Evolutionary conservation across 2,329 filamentous ascomycete species (phyloP).

Genomic region (Apiospora aurea): DNA sequence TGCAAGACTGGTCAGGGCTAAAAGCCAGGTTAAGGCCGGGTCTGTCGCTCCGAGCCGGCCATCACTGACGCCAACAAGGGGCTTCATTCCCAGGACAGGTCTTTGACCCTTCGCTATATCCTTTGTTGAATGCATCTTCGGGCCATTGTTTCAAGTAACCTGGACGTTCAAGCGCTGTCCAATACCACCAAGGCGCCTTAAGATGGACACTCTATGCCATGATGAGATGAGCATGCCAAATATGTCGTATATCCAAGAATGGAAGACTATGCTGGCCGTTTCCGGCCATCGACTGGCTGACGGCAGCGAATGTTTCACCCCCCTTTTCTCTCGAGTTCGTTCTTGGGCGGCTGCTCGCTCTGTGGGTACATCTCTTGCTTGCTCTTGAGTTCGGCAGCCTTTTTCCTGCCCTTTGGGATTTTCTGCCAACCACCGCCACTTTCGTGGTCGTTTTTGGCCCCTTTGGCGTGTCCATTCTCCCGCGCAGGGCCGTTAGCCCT

Average conservation of each 20-base stretch:
- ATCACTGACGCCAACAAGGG: not conserved
- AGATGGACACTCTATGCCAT: slow-evolving; percentile 5
- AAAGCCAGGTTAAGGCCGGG: no score
- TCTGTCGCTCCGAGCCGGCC: not conserved
- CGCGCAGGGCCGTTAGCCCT: slow-evolving; percentile 50
- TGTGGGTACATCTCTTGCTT: slow-evolving; percentile 49
- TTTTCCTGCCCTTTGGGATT: slow-evolving; percentile 60
- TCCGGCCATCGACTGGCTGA: not conserved
- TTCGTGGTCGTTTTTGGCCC: slow-evolving; percentile 61
- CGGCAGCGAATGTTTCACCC: slow-evolving; percentile 47
- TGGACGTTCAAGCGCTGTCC: slow-evolving; percentile 11
- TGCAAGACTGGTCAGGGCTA: not conserved
- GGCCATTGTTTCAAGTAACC: slow-evolving; percentile 1
- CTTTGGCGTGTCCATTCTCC: slow-evolving; percentile 61
- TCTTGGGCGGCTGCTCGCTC: slow-evolving; percentile 63
- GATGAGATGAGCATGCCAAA: slow-evolving; percentile 18
- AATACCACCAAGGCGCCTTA: slow-evolving; percentile 12
- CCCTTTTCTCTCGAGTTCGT: slow-evolving; percentile 68
- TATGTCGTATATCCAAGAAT: slow-evolving; percentile 17
- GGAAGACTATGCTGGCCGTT: not conserved
- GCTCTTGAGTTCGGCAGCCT: slow-evolving; percentile 57
- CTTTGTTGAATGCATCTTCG: not conserved
- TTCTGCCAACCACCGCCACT: slow-evolving; percentile 63
- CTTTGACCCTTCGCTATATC: not conserved
- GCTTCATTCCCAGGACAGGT: not conserved